Evolutionary conservation across 2,329 filamentous ascomycete genomes (phyloP), one percentile per base, ranked within the genome.

Genomic region (Graphiopsis chlorocephala): DNA sequence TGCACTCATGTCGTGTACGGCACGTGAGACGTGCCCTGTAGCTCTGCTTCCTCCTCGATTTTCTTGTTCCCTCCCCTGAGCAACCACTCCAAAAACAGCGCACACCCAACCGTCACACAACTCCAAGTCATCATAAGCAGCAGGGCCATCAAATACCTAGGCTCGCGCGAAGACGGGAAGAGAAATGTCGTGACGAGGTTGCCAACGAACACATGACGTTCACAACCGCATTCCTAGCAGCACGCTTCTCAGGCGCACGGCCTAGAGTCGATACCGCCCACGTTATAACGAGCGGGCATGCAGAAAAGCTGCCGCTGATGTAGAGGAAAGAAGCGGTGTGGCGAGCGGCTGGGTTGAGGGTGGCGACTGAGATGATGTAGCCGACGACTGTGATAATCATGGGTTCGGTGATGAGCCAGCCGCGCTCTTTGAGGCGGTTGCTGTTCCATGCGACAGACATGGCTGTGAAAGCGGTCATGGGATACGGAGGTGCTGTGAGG

Each of bases 161-260:
- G 66, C 29, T 35, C 58, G 15, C 53, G 61, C 15, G 26, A 20
- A 3, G 61, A 42, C 0, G 70, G 66, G 65, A 79, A 80, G 61
- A 80, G 76, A 58, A 79, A 81, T 1, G 78, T 78, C 1, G 74
- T 77, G 61, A 74, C 76, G n/a, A 80, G 73, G 12, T 76, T 79
- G 0, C 76, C 78, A 2, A 80, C 55, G 48, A 79, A 33, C 78
- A 79, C 28, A 80, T 77, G 0, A 81, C 81, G n/a, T 82, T 83
- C 5, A 82, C 82, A 72, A 83, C 81, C 10, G 80, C 80, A 15
- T 83, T 70, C 0, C 81, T 78, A 14, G 78, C 78, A 0, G 81
- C 81, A 68, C 81, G 81, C 74, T 80, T 79, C 68, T 79, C 77
- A 0, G 77, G 76, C 0, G 78, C 78, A 33, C 75, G 71, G 26